Evolutionary conservation across 352 stramenopile species (phyloP).

Genomic region (Paralagenidium karlingii): DNA sequence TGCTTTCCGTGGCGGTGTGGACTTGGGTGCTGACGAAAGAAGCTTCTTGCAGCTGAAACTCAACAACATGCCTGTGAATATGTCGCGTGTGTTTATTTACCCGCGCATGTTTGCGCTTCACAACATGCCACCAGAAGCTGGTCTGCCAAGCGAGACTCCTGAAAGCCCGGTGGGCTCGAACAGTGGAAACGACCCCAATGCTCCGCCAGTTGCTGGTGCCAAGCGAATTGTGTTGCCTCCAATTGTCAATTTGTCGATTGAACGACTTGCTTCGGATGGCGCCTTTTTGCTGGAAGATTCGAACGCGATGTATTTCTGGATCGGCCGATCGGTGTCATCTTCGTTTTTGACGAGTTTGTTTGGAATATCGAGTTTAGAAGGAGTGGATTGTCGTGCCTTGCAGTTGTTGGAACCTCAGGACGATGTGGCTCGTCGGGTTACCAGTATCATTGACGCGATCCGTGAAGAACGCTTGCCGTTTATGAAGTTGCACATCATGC

Average conservation of each 20-base stretch:
- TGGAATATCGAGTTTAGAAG: conserved; percentile 89
- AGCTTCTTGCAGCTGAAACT: conserved; percentile 84
- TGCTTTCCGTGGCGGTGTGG: conserved; percentile 92
- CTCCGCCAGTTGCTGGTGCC: no score
- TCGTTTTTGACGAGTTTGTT: conserved; percentile 89
- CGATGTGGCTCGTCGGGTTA: conserved; percentile 74
- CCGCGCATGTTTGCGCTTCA: conserved; percentile 93
- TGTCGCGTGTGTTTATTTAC: conserved; percentile 93
- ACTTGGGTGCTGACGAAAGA: conserved; percentile 94
- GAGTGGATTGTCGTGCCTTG: conserved; percentile 83
- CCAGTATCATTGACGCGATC: conserved; percentile 81
- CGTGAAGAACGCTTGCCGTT: conserved; percentile 77
- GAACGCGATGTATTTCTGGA: conserved; percentile 93
- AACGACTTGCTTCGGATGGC: conserved; percentile 87
- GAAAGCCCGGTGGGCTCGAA: conserved; percentile 18
- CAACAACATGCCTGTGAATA: conserved; percentile 88
- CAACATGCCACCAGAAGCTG: conserved; percentile 84
- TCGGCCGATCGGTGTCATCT: conserved; percentile 84
- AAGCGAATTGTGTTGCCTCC: conserved; percentile 79
- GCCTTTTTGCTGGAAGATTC: conserved; percentile 97
- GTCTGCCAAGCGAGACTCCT: conserved; percentile 50
- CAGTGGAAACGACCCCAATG: conserved; percentile 32
- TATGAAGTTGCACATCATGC: conserved; percentile 85
- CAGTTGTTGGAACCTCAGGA: conserved; percentile 75
- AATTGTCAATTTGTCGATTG: conserved; percentile 92